Evolutionary conservation across 1,284 basidiomycete species (phyloP), one percentile per base, ranked within the genome.

Genomic region (Volvariella surrecta): DNA sequence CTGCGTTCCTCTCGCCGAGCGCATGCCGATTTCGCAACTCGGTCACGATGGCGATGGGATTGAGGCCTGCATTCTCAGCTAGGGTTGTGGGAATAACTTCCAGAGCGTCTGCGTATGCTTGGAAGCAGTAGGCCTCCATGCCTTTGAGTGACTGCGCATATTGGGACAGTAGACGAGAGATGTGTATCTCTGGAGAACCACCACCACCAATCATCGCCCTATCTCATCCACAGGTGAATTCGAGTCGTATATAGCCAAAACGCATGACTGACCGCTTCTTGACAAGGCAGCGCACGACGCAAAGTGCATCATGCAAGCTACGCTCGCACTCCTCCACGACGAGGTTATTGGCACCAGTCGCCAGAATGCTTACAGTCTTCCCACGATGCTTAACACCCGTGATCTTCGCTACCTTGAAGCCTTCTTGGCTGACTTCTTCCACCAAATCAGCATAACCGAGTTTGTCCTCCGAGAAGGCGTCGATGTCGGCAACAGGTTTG

Each of bases 91-190:
- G 96, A 53, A 99, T 98, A 48, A 99, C 86, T 66, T 99, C 96
- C 45, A 99, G 77, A 3, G 96, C 93, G 59, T 99, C 96, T 30
- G 96, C 93, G 56, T 93, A 99, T 2, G 94, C 94, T 60, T 96
- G 89, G 82, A 95, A 97, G 65, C 96, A 98, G 67, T 99, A 99
- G 4, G 94, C 90, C 66, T 99, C 94, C 87, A 98, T 97, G 43
- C 96, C 95, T 64, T 89, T 96, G 52, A 99, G 76, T 0, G 92
- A 89, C 55, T 96, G 91, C 3, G 94, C 85, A 57, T 96, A 81
- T 62, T 97, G 89, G 3, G 91, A 85, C 31, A 99, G 74, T 50
- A 89, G 70, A 32, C 94, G 81, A n/a, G 96, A 98, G 43, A 97
- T 87, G 62, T 99, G 92, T 55, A 99, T 96, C 66, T 99, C 96